Base-by-base conservation (phyloP, 176 grass and related monocot genomes). In the Zea luxurians region DNA sequence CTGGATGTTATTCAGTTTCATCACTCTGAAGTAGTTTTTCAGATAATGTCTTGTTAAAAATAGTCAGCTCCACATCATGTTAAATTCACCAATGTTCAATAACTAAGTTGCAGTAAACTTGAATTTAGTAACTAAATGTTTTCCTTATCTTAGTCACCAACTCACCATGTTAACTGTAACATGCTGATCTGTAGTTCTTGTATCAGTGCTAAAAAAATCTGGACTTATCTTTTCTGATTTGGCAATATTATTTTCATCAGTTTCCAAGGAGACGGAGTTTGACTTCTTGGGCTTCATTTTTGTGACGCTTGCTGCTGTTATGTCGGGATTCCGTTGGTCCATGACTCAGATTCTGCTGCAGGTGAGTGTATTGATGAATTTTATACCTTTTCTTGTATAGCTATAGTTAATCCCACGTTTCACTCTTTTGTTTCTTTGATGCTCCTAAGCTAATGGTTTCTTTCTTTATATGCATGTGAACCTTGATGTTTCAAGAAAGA, bases 311-410 rank as follows among this genome's bases (percentile, higher is more conserved):
- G 96, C 96, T 87, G 92, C 96, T 85, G 96, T 99, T 84, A 99
- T 99, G 96, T 95, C 92, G 17, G 96, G 96, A 68, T 99, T 95
- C 61, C 90, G 96, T 62, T 99, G 96, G 96, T 99, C 90, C 60
- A 99, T 99, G 96, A 99, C 96, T 80, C 96, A 99, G 49, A 95
- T 99, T 82, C 84, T 99, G 35, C 87, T 99, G 83, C 96, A 99
- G 79, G 96, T 98, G 69, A 70, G 84, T 70, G 3, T 78, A 60
- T 63, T 47, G 67, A 60, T 53, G 61, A 75, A 42, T 58, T 16
- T 18, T 55, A 70, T 77, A 0, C 20, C 53, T 18, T 67, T 6
- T 50, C 57, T 68, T 53, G 64, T 48, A 8, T 61, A 88, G 15
- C 20, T 71, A 64, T 82, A 6, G 17, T 37, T n/a, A 77, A 46